These are phyloP conservation scores for Collybia mongolica DNA, from an alignment of 768 basidiomycete genomes.

Conservation along the genomic window DNA sequence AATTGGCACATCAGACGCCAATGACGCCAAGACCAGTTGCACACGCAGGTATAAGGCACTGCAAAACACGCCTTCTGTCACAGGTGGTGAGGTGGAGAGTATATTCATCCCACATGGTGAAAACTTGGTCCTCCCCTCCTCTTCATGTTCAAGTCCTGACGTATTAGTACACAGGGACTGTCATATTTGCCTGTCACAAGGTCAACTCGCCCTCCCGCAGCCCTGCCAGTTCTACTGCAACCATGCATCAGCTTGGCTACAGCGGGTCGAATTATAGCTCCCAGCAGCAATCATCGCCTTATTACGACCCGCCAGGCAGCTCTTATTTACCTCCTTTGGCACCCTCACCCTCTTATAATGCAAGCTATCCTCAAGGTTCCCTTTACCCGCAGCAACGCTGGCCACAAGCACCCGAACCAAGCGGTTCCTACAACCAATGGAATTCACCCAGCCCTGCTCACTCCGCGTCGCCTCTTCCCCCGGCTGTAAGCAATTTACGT, in stretches of 20 bases:
- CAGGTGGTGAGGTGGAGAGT: slow-evolving; percentile 72
- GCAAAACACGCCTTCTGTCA: slow-evolving; percentile 58
- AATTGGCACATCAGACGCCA: slow-evolving; percentile 53
- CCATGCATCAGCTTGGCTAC: slow-evolving; percentile 49
- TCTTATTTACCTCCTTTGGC: slow-evolving; percentile 44
- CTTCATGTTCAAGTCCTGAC: slow-evolving; percentile 17
- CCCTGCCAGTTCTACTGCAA: slow-evolving; percentile 33
- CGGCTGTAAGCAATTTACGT: slow-evolving; percentile 28
- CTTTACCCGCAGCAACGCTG: slow-evolving; percentile 42
- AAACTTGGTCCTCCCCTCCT: slow-evolving; percentile 28
- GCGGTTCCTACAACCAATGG: slow-evolving; percentile 25
- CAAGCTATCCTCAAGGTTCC: slow-evolving; percentile 30
- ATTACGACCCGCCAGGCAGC: slow-evolving; percentile 34
- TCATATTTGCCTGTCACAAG: slow-evolving; percentile 77
- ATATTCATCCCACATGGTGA: slow-evolving; percentile 89
- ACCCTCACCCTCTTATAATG: slow-evolving; percentile 27
- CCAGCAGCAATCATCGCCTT: slow-evolving; percentile 31
- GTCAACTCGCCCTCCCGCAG: slow-evolving; percentile 45
- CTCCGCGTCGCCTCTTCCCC: slow-evolving; percentile 25
- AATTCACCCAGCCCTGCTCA: slow-evolving; percentile 29
- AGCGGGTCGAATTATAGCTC: slow-evolving; percentile 32
- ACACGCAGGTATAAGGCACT: slow-evolving; percentile 80
- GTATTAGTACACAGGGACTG: slow-evolving; percentile 42
- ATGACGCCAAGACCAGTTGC: slow-evolving; percentile 82
- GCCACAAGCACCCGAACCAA: slow-evolving; percentile 31